Evolutionary conservation across 176 grass and related monocot species (phyloP).

Genomic region (Saccharum spontaneum): DNA sequence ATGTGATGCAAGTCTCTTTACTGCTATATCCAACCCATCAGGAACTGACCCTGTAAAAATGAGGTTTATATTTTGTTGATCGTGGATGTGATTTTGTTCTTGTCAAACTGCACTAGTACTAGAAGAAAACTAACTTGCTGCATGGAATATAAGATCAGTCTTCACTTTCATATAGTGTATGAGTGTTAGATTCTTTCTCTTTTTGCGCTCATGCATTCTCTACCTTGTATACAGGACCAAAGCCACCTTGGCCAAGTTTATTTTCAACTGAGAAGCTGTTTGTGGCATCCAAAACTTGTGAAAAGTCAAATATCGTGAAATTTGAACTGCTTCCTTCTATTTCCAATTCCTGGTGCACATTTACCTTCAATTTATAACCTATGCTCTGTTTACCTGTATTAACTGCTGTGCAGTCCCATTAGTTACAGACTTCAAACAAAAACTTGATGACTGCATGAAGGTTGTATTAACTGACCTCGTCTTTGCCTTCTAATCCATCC

Average conservation of each 20-base stretch:
- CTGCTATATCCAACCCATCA: conserved; percentile 41
- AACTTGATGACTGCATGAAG: background rate
- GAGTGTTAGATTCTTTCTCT: background rate
- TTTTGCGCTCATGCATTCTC: background rate
- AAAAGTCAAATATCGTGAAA: background rate
- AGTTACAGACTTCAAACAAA: background rate
- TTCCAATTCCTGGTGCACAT: background rate
- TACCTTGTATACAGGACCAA: conserved; percentile 21
- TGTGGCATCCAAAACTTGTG: conserved; percentile 2
- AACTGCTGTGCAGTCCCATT: background rate
- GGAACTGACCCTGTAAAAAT: conserved; percentile 26
- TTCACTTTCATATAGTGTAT: background rate
- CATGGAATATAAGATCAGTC: background rate
- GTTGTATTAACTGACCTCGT: background rate
- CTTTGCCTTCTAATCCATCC: background rate
- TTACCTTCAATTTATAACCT: background rate
- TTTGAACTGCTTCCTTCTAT: background rate
- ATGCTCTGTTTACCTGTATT: background rate
- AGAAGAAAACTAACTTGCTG: background rate
- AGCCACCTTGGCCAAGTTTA: conserved; percentile 16
- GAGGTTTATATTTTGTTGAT: background rate
- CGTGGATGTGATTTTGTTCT: background rate
- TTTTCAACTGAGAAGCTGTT: background rate
- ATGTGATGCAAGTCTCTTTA: conserved; percentile 44
- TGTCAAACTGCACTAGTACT: background rate